Conservation (phyloP, 73 alveolate species). For the Paramecium primaurelia region DNA sequence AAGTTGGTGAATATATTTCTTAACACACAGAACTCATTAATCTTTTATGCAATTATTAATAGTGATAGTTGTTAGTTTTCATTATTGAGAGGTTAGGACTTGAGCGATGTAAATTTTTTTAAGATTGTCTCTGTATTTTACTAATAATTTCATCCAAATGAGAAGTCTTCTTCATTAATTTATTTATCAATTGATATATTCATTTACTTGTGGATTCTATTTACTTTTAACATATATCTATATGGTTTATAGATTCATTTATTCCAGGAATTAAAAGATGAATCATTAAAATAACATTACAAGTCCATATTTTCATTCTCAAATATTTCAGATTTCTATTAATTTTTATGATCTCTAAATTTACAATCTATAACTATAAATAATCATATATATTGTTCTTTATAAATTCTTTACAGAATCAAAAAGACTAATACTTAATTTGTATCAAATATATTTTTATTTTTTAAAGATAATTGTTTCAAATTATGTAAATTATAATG, state of each 20-base stretch:
- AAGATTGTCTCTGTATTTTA: constrained; percentile 2
- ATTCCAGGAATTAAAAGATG: background rate
- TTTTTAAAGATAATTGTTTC: background rate
- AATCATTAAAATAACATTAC: background rate
- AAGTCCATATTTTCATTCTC: background rate
- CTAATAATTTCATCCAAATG: constrained; percentile 15
- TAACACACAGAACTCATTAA: background rate
- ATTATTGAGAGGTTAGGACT: background rate
- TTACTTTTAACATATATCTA: background rate
- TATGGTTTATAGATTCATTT: background rate
- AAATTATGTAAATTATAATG: background rate
- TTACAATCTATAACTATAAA: background rate
- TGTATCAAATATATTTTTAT: background rate
- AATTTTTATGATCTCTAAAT: background rate
- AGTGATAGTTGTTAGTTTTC: constrained; percentile 2
- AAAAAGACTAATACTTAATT: background rate
- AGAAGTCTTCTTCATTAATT: constrained; percentile 38
- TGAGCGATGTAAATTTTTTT: background rate
- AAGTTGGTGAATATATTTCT: background rate
- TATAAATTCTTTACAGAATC: background rate
- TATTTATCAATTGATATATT: background rate
- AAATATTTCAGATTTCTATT: background rate
- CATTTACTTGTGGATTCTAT: background rate
- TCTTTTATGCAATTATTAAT: background rate
- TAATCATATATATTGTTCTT: background rate